These are phyloP conservation scores for Tylopilus balloui DNA, from an alignment of 768 basidiomycete species.

Conservation along the genomic window DNA sequence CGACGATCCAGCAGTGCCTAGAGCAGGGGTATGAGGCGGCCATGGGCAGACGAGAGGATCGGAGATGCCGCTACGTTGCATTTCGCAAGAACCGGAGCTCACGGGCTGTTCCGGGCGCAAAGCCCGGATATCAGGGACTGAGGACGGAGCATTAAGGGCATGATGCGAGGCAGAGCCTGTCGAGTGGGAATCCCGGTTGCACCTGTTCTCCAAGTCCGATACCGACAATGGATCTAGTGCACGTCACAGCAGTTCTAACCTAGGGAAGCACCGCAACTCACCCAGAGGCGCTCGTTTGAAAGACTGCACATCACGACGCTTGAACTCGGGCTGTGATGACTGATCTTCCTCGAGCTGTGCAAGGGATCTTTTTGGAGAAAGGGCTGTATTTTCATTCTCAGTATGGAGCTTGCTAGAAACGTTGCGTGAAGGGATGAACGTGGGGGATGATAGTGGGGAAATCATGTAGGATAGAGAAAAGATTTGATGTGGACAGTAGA, in stretches of 20 bases:
- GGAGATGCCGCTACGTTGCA: conserved; percentile 5
- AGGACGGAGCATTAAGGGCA: conserved; percentile 5
- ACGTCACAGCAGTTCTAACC: conserved; percentile 3
- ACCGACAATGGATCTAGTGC: conserved; percentile 26
- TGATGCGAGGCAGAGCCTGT: conserved; percentile 6
- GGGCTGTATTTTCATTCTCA: conserved; percentile 11
- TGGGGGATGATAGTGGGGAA: conserved; percentile 9
- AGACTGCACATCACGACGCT: conserved; percentile 12
- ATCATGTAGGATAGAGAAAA: conserved; percentile 21
- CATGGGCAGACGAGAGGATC: conserved; percentile 18
- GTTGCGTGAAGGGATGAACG: conserved; percentile 1
- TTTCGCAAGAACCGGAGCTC: conserved; percentile 6
- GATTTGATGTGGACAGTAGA: conserved; percentile 1
- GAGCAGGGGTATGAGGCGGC: conserved; percentile 17
- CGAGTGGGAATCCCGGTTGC: background rate
- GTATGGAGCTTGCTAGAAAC: background rate
- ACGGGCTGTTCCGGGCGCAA: conserved; percentile 9
- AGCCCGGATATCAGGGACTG: conserved; percentile 14
- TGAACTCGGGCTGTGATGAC: conserved; percentile 12
- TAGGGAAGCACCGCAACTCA: conserved; percentile 15
- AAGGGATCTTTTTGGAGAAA: conserved; percentile 21
- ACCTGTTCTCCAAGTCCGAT: conserved; percentile 21
- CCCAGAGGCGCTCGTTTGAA: conserved; percentile 22
- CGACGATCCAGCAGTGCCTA: background rate
- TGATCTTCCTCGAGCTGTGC: conserved; percentile 18